Base-by-base conservation (phyloP, 352 stramenopile species). In the Thraustochytrium sp. region DNA sequence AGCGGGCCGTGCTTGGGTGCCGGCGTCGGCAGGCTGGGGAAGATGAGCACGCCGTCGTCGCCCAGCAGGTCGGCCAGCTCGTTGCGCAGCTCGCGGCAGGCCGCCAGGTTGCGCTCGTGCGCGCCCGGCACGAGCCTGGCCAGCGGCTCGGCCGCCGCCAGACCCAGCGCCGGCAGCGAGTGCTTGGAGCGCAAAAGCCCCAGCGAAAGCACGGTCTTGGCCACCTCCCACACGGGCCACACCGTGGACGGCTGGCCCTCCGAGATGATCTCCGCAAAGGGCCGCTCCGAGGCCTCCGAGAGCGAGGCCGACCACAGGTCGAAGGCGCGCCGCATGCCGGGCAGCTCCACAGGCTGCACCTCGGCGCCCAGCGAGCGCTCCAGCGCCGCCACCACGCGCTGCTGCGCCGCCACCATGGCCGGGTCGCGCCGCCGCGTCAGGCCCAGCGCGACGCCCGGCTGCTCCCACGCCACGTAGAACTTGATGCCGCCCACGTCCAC, bases 211-310 rank as follows among this genome's bases (percentile, higher is more conserved):
- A 84, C 8, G 4, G 31, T 23, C 46, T 84, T 84, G 40, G 84
- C 18, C 21, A 75, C 13, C 49, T 84, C 75, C 75, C 75, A 84
- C 13, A 83, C 23, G 16, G 75, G 61, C 21, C 37, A 63, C 16
- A 76, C 18, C 18, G 56, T 23, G 29, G 75, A 34, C 0, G 23
- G 26, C 0, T 84, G 53, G 4, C 75, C 55, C 18, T 84, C 75
- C 5, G 61, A 84, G 18, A 84, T 84, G 37, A 75, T 83, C 36
- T 76, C 44, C 37, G 42, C 75, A 83, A 84, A 84, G 23, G 75
- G 61, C 26, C 9, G n/a, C n/a, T 3, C 2, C n/a, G 53, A 18
- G 13, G 54, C 55, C 2, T 75, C 61, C 1, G 23, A 21, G 4
- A 84, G 49, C 61, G 65, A 84, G 23, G 75, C 61, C n/a, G 37